A percentile compares a stretch with the other conserved stretches of the same genome.
phyloP scores from a whole-genome alignment of 805 yeast species.

The Zygotorulaspora florentina region DNA sequence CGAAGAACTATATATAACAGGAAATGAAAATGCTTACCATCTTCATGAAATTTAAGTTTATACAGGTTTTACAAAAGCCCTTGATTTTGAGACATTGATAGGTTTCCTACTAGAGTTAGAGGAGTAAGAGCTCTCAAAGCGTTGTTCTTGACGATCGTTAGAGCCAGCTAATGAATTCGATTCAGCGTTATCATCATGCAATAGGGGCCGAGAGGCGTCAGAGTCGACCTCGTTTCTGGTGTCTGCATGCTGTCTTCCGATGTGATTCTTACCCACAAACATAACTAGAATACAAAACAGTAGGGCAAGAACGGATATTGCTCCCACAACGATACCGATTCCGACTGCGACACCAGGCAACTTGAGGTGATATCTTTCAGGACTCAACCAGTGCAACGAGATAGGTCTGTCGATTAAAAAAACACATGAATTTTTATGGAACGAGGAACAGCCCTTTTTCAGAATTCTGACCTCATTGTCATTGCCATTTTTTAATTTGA shows the following conservation, averaged over 20 bases:
- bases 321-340: constrained; percentile 62
- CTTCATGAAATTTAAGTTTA: not conserved
- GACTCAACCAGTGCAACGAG: constrained; percentile 57
- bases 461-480: constrained; percentile 57
- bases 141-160: constrained; percentile 1
- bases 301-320: constrained; percentile 30
- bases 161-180: constrained; percentile 2
- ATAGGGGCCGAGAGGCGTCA: constrained; percentile 6
- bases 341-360: constrained; percentile 66
- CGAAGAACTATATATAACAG: no score
- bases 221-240: not conserved
- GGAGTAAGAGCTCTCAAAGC: constrained; percentile 11
- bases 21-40: no score
- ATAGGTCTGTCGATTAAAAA: constrained; percentile 65
- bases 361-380: constrained; percentile 50
- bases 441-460: constrained; percentile 56
- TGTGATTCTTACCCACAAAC: constrained; percentile 7
- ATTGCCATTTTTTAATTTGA: constrained; percentile 45
- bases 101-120: constrained; percentile 15
- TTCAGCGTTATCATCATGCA: not conserved
- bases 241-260: not conserved
- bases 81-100: constrained; percentile 11
- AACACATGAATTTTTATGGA: constrained; percentile 44
- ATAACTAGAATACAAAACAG: constrained; percentile 6
- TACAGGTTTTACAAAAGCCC: not conserved